Conservation (phyloP, 1,284 basidiomycete genomes). For the Trametes sp. region DNA sequence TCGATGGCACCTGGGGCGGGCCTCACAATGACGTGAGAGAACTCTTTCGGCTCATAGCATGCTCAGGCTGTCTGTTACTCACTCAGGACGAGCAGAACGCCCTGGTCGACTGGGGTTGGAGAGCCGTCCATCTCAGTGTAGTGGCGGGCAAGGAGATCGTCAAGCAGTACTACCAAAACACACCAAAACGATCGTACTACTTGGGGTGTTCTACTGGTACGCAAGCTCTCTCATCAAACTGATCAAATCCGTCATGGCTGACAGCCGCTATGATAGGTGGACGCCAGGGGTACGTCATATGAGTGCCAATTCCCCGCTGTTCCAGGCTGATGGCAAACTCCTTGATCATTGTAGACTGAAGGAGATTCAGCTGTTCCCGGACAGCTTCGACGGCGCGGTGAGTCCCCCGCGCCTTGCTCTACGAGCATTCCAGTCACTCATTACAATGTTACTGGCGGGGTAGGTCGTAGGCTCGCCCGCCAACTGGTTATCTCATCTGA, state of each 20-base stretch:
- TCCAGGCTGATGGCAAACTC: background rate
- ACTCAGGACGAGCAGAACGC: conserved; percentile 23
- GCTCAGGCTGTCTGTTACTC: too few species aligned
- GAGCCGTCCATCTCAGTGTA: conserved; percentile 34
- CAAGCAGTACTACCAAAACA: conserved; percentile 31
- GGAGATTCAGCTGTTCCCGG: background rate
- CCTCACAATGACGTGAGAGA: background rate
- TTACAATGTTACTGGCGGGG: background rate
- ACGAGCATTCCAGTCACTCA: too few species aligned
- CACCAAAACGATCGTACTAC: conserved; percentile 33
- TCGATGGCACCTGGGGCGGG: background rate
- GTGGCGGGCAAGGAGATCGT: conserved; percentile 34
- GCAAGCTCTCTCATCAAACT: background rate
- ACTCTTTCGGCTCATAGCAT: too few species aligned
- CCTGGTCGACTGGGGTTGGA: conserved; percentile 33
- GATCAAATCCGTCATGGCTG: too few species aligned
- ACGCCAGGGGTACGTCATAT: conserved; percentile 28
- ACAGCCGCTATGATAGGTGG: conserved; percentile 14
- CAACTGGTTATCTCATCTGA: conserved; percentile 27
- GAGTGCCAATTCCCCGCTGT: background rate
- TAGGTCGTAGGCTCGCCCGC: conserved; percentile 33
- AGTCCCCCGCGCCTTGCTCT: background rate
- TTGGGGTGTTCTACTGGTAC: conserved; percentile 38
- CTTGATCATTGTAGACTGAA: background rate
- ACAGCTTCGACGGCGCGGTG: background rate